Evolutionary conservation across 805 yeast species (phyloP).

Genomic region (Pichia californica): DNA sequence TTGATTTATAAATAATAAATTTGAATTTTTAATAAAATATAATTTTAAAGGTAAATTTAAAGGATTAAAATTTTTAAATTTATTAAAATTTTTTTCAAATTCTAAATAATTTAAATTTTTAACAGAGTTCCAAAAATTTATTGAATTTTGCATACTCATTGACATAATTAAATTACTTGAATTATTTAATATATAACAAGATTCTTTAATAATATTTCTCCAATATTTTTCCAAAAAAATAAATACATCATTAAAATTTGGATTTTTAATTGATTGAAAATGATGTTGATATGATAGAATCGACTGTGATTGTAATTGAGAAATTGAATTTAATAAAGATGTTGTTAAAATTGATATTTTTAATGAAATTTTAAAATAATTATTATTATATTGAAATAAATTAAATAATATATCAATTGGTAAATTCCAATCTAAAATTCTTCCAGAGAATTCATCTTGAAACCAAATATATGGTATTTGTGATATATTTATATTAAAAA

Average conservation of each 20-base stretch:
- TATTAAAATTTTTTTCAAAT: constrained; percentile 20
- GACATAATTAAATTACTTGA: constrained; percentile 77
- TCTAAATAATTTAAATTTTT: constrained; percentile 19
- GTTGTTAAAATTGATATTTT: neutral
- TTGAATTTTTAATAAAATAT: constrained; percentile 15
- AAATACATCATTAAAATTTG: neutral
- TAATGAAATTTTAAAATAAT: neutral
- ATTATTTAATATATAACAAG: constrained; percentile 69
- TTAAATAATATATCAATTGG: constrained; percentile 61
- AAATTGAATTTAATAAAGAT: neutral
- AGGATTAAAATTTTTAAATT: constrained; percentile 26
- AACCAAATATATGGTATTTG: constrained; percentile 25
- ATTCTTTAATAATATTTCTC: constrained; percentile 78
- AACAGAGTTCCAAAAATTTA: constrained; percentile 46
- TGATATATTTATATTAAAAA: constrained; percentile 27
- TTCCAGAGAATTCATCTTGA: constrained; percentile 43
- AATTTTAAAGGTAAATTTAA: constrained; percentile 44
- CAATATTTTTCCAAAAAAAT: constrained; percentile 43
- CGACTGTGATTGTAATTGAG: neutral
- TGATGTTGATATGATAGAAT: constrained; percentile 24
- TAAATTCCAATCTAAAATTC: constrained; percentile 56
- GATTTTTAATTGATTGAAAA: neutral
- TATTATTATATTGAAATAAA: constrained; percentile 2
- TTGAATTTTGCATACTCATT: constrained; percentile 57
- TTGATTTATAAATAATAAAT: constrained; percentile 26